phyloP scores from a whole-genome alignment of 2,329 filamentous ascomycete species.

The Paraconiothyrium brasiliense region DNA sequence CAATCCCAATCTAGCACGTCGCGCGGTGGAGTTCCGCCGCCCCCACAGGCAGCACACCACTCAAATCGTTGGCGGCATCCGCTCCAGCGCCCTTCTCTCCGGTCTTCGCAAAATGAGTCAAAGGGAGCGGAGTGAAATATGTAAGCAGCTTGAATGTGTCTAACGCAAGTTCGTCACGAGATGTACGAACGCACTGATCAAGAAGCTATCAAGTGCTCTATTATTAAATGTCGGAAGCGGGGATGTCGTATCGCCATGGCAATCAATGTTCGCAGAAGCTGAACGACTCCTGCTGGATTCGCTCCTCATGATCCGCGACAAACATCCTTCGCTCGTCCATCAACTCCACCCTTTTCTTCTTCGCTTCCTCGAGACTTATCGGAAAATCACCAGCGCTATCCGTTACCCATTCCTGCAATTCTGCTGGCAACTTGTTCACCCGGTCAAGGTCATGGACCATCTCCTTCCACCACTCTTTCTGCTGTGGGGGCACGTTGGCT shows the following conservation, averaged over 20 bases:
- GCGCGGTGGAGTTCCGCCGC: slow-evolving; percentile 5
- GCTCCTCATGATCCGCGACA: slow-evolving; percentile 14
- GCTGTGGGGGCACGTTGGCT: slow-evolving; percentile 62
- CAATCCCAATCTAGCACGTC: background rate
- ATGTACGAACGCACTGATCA: background rate
- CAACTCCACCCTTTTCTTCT: slow-evolving; percentile 23
- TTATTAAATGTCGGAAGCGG: background rate
- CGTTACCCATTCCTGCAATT: slow-evolving; percentile 23
- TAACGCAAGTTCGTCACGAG: too few species aligned
- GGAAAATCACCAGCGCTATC: slow-evolving; percentile 23
- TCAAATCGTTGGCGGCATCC: background rate
- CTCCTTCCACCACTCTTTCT: slow-evolving; percentile 52
- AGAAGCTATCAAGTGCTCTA: background rate
- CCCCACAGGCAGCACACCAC: background rate
- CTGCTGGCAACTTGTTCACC: slow-evolving; percentile 18
- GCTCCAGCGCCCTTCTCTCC: background rate
- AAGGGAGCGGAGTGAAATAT: background rate
- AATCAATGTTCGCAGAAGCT: slow-evolving; percentile 29
- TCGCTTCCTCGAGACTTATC: slow-evolving; percentile 29
- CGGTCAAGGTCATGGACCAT: background rate
- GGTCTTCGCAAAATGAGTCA: slow-evolving; percentile 1
- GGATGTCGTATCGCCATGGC: background rate
- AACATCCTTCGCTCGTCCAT: slow-evolving; percentile 24
- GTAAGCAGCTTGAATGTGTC: background rate
- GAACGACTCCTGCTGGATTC: slow-evolving; percentile 12